Conservation (phyloP, 192 early-diverging fungal species). For the Linnemannia elongata region DNA sequence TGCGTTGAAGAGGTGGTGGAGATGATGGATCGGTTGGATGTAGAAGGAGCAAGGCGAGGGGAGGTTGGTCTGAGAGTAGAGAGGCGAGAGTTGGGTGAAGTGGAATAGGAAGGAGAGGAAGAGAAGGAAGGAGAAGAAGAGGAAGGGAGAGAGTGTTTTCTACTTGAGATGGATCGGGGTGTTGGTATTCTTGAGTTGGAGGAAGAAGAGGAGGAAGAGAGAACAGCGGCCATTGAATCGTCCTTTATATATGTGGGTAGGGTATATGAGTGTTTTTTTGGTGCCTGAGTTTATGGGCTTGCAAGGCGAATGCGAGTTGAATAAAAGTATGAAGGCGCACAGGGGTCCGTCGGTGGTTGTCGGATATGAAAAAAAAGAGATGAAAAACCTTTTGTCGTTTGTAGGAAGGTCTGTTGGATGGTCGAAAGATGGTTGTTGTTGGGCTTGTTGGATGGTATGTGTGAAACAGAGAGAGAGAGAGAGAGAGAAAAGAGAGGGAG, state of each 20-base stretch:
- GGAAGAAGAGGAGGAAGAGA: neutral
- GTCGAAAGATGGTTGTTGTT: neutral
- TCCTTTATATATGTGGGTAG: neutral
- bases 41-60: neutral
- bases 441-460: neutral
- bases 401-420: neutral
- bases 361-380: conserved; percentile 5
- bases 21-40: neutral
- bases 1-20: neutral
- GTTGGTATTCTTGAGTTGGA: conserved; percentile 8
- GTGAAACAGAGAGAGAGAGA: neutral
- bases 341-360: neutral
- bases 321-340: neutral
- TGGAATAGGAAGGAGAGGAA: conserved; percentile 2
- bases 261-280: neutral
- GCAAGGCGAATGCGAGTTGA: neutral
- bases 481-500: neutral
- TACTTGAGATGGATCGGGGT: neutral
- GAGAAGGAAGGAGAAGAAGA: neutral
- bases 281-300: neutral
- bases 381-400: neutral
- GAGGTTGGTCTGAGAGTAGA: conserved; percentile 3
- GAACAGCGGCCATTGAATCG: neutral
- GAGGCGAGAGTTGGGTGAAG: neutral
- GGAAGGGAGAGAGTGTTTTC: conserved; percentile 5